These are phyloP conservation scores for Trichoderma erinaceum DNA, from an alignment of 495 filamentous ascomycete genomes.

Conservation along the genomic window DNA sequence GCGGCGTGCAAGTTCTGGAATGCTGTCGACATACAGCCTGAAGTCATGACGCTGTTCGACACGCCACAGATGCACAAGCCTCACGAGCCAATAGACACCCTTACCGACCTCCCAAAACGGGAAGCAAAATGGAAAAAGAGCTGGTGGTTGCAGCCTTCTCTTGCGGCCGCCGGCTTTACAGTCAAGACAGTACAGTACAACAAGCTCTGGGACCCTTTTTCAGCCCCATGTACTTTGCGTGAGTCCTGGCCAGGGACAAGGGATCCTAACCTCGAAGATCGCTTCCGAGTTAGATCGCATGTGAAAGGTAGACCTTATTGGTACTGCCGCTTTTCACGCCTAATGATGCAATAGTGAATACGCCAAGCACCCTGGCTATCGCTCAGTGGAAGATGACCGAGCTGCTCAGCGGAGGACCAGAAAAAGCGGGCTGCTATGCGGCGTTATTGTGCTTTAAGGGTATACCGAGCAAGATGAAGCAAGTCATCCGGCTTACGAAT, in stretches of 20 bases:
- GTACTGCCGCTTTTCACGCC: slow-evolving; percentile 1
- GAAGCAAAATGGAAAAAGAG: not conserved
- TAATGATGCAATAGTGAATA: slow-evolving; percentile 1
- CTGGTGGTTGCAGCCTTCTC: not conserved
- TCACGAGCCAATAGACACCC: slow-evolving; percentile 2
- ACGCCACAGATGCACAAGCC: not conserved
- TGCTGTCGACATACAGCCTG: not conserved
- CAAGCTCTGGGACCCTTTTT: not conserved
- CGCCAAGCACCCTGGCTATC: not conserved
- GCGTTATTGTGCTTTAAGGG: not conserved
- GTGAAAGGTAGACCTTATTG: not conserved
- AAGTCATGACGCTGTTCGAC: not conserved
- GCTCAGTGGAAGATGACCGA: slow-evolving; percentile 7
- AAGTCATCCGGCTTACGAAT: not conserved
- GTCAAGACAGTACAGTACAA: not conserved
- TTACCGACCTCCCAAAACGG: not conserved
- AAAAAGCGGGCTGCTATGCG: not conserved
- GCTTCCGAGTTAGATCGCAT: not conserved
- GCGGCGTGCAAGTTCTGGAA: not conserved
- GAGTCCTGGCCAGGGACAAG: not conserved
- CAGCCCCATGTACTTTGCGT: not conserved
- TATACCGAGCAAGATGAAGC: not conserved
- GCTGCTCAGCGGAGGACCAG: not conserved
- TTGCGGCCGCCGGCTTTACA: not conserved
- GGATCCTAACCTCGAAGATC: not conserved